Percentiles rank a stretch among this genome's conserved stretches.
phyloP scores from a whole-genome alignment of 495 filamentous ascomycete species.

The Hamigera avellanea region DNA sequence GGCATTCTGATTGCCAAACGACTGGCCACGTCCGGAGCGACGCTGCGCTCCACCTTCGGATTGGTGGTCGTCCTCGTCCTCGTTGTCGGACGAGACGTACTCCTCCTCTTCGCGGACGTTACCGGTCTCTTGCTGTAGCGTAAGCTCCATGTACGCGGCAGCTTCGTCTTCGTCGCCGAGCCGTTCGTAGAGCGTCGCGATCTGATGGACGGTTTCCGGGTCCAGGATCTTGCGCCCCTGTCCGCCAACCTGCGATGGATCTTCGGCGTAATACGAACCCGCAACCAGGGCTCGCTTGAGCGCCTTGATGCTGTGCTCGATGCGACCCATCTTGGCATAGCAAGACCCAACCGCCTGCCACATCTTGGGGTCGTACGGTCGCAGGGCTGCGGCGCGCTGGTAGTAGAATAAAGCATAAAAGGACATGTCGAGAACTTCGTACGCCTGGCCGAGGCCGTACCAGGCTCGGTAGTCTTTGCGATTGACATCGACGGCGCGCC shows the following conservation, averaged over 20 bases:
- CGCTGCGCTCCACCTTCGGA: conserved; percentile 15
- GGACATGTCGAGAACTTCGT: conserved; percentile 96
- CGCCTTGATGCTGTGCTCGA: conserved; percentile 82
- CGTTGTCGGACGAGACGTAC: conserved; percentile 19
- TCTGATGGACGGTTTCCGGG: conserved; percentile 80
- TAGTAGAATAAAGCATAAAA: conserved; percentile 96
- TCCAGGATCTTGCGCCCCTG: conserved; percentile 53
- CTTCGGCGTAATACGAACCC: conserved; percentile 67
- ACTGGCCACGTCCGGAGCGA: conserved; percentile 4
- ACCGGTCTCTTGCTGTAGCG: conserved; percentile 67
- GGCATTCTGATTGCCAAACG: conserved; percentile 37
- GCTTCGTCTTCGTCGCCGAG: conserved; percentile 66
- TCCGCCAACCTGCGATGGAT: conserved; percentile 14
- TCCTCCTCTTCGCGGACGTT: conserved; percentile 34
- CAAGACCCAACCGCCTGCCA: conserved; percentile 94
- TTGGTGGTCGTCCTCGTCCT: conserved; percentile 29
- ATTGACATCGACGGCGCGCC: conserved; percentile 92
- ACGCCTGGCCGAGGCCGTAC: conserved; percentile 96
- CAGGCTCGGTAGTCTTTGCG: conserved; percentile 95
- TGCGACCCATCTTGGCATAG: conserved; percentile 72
- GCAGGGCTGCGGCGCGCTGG: conserved; percentile 82
- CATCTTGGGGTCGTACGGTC: conserved; percentile 94
- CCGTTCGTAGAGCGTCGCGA: conserved; percentile 79
- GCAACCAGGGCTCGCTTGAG: conserved; percentile 83
- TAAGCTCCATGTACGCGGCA: conserved; percentile 88